Evolutionary conservation across 768 basidiomycete species (phyloP), one percentile per base, ranked within the genome.

Genomic region (Coprinopsis marcescibilis): DNA sequence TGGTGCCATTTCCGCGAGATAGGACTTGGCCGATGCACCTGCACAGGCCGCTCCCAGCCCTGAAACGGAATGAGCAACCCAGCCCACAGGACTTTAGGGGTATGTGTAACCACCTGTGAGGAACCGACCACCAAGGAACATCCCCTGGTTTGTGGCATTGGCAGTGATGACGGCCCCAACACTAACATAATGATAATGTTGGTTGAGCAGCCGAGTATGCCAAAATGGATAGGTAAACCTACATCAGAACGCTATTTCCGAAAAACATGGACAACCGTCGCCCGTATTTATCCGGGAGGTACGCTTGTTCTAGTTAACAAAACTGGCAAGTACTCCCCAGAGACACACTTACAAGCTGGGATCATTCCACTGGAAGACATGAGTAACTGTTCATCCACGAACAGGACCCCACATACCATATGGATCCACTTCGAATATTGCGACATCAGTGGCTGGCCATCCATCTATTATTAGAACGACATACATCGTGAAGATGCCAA

Each of bases 401-500:
- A 20, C 13, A 19, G 33, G 29, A 25, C 14, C 27, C 32, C 13
- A 55, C 63, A 25, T 56, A 71, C 70, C 62, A 65, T 35, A 70
- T 62, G 2, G 66, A 68, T 46, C 71, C 71, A 44, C 69, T 71
- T 44, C 33, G 45, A 14, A 32, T 20, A 6, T 21, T 39, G 42
- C 19, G 24, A 20, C 45, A 42, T 27, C 33, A 12, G 32, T 33
- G 19, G 21, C n/a, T 20, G 35, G 40, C 43, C 15, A 37, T 35
- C 17, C 50, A 21, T 42, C 33, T 51, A 36, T 21, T 19, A 7
- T 13, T 17, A 17, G 4, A 7, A 7, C 21, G n/a, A 45, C 65
- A 26, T 51, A 69, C 69, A 77, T 63, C 3, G 75, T 75, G 55
- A 68, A 77, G 44, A 78, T 76, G 13, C 76, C 77, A 52, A 77